phyloP scores from a whole-genome alignment of 148 eudicot species.

The Tetragonia tetragonoides region DNA sequence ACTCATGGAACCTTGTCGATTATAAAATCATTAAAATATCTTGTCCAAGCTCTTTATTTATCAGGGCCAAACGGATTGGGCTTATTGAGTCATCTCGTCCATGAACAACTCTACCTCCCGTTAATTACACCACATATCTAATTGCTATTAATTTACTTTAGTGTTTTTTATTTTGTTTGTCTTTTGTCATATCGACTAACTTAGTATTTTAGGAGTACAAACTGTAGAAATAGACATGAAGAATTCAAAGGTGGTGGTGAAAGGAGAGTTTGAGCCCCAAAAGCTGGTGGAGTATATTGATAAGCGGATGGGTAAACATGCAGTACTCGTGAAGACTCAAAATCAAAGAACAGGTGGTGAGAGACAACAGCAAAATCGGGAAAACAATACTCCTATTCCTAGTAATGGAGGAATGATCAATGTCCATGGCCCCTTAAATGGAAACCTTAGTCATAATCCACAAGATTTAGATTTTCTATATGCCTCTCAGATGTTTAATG shows the following conservation, averaged over 20 bases:
- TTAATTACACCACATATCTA: no score
- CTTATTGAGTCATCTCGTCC: background rate
- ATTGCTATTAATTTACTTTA: no score
- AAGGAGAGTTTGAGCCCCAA: conserved; percentile 43
- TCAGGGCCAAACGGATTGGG: no score
- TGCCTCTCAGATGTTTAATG: conserved; percentile 41
- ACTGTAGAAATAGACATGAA: conserved; percentile 40
- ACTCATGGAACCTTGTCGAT: no score
- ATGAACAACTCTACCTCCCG: no score
- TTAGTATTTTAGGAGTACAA: conserved; percentile 38
- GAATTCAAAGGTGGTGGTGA: conserved; percentile 42
- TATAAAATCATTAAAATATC: no score
- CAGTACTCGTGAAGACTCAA: conserved; percentile 33
- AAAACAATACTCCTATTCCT: background rate
- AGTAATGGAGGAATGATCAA: background rate
- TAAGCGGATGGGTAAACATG: conserved; percentile 39
- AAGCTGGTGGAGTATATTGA: conserved; percentile 34
- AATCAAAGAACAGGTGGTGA: background rate
- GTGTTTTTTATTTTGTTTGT: no score
- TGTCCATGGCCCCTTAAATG: background rate
- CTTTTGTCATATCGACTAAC: background rate
- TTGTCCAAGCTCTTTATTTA: no score
- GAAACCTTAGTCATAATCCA: background rate
- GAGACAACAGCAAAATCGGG: conserved; percentile 1
- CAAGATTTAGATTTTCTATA: conserved; percentile 17